A percentile compares a stretch with the other conserved stretches of the same genome.
Conservation (phyloP, 2,329 filamentous ascomycete genomes). For the Ophiocordyceps unilateralis region DNA sequence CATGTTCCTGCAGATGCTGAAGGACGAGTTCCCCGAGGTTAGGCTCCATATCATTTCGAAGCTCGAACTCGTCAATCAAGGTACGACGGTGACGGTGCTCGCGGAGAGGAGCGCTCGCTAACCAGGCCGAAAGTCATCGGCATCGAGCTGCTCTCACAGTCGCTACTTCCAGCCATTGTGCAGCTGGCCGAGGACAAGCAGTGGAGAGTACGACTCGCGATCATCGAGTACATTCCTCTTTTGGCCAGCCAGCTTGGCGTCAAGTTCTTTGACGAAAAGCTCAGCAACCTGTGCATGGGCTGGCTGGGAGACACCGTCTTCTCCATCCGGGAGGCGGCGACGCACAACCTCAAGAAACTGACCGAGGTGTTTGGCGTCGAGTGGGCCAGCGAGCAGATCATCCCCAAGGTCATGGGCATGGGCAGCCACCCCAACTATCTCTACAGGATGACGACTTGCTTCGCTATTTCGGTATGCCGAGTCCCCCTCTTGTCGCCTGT, state of each 20-base stretch:
- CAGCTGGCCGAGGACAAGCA: slow-evolving; percentile 98
- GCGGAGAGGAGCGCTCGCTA: too few relatives aligned
- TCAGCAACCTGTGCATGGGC: slow-evolving; percentile 90
- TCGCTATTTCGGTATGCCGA: slow-evolving; percentile 78
- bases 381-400: slow-evolving; percentile 93
- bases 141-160: slow-evolving; percentile 91
- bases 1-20: slow-evolving; percentile 99
- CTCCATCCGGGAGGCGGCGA: slow-evolving; percentile 93
- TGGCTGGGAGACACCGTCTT: slow-evolving; percentile 98
- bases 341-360: slow-evolving; percentile 93
- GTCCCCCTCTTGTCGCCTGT: too few relatives aligned
- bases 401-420: slow-evolving; percentile 98
- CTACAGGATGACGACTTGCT: slow-evolving; percentile 99
- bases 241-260: slow-evolving; percentile 91
- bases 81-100: slow-evolving; percentile 24
- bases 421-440: slow-evolving; percentile 96
- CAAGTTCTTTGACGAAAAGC: slow-evolving; percentile 95
- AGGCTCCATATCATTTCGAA: slow-evolving; percentile 99
- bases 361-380: slow-evolving; percentile 97
- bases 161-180: slow-evolving; percentile 89
- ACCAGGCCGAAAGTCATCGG: slow-evolving; percentile 55
- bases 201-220: slow-evolving; percentile 92
- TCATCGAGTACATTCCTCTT: slow-evolving; percentile 97
- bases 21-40: slow-evolving; percentile 97
- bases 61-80: slow-evolving; percentile 92